These are phyloP conservation scores for Arthrobotrys pseudoclavata DNA, from an alignment of 2,329 filamentous ascomycete species.

Conservation along the genomic window DNA sequence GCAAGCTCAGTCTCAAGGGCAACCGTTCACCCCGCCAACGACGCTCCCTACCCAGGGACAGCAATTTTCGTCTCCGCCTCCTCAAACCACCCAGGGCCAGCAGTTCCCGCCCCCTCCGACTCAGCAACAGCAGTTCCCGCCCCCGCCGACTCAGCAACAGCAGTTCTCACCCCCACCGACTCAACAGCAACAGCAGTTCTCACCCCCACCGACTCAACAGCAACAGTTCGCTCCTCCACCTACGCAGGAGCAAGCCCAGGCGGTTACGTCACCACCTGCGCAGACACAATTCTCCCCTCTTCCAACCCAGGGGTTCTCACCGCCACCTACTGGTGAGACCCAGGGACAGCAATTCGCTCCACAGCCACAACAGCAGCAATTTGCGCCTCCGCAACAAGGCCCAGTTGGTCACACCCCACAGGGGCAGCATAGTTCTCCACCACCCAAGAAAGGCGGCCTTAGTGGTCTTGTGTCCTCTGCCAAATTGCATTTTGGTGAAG, in stretches of 20 bases:
- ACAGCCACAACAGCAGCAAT: conserved; percentile 15
- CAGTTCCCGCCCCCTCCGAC: conserved; percentile 30
- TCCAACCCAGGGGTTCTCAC: conserved; percentile 16
- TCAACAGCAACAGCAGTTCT: background rate
- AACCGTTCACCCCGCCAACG: conserved; percentile 23
- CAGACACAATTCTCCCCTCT: conserved; percentile 28
- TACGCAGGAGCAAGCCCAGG: conserved; percentile 4
- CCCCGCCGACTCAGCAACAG: conserved; percentile 5
- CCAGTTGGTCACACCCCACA: conserved; percentile 13
- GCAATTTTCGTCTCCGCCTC: conserved; percentile 40
- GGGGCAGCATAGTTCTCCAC: conserved; percentile 14
- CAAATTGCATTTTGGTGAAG: conserved; percentile 49
- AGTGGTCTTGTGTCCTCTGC: conserved; percentile 45
- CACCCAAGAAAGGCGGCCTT: conserved; percentile 43
- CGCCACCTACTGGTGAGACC: conserved; percentile 9
- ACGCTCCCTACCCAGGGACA: conserved; percentile 27
- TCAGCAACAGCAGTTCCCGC: conserved; percentile 2
- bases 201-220: conserved; percentile 5
- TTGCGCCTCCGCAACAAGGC: conserved; percentile 20
- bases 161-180: conserved; percentile 19
- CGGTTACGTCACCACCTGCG: conserved; percentile 14
- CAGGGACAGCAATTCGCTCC: conserved; percentile 7
- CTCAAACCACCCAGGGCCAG: conserved; percentile 13
- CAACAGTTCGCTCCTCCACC: conserved; percentile 26
- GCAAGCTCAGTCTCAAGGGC: conserved; percentile 8